Percentiles rank a stretch among this genome's conserved stretches.
Conservation (phyloP, 257 asterid genomes). For the Agastache rugosa region DNA sequence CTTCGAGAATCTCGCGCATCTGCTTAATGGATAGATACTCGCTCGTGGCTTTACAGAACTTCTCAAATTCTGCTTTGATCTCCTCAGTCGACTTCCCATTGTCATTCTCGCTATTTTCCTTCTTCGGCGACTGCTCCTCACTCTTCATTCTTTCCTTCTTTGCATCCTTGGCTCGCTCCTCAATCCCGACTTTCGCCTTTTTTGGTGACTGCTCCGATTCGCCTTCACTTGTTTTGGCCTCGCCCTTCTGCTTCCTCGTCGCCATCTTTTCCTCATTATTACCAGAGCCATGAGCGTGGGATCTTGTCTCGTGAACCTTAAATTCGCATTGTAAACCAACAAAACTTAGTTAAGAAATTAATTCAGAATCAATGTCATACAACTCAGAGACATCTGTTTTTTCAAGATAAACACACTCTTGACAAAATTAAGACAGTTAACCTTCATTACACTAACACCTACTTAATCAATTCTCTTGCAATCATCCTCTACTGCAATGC, state of each 20-base stretch:
- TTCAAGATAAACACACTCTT: not conserved
- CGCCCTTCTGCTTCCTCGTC: slow-evolving; percentile 85
- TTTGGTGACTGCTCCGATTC: slow-evolving; percentile 56
- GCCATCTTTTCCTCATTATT: slow-evolving; percentile 62
- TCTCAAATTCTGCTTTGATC: slow-evolving; percentile 59
- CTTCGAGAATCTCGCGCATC: slow-evolving; percentile 78
- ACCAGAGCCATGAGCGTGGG: slow-evolving; percentile 50
- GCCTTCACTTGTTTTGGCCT: slow-evolving; percentile 45
- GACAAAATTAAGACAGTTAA: not conserved
- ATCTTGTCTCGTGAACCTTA: slow-evolving; percentile 67
- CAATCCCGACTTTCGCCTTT: slow-evolving; percentile 55
- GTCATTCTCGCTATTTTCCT: slow-evolving; percentile 30
- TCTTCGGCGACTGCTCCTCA: not conserved
- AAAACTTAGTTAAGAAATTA: not conserved
- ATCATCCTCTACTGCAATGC: not conserved
- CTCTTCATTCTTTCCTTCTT: slow-evolving; percentile 57
- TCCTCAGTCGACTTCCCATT: slow-evolving; percentile 49
- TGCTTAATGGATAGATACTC: slow-evolving; percentile 73
- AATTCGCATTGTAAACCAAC: not conserved
- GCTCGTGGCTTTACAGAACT: slow-evolving; percentile 61
- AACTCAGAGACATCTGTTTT: too few species aligned
- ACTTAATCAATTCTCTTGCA: not conserved
- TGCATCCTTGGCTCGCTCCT: not conserved
- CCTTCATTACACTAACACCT: not conserved
- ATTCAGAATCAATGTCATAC: too few species aligned